phyloP scores from a whole-genome alignment of 208 protist species.

The Phytomonas francai region DNA sequence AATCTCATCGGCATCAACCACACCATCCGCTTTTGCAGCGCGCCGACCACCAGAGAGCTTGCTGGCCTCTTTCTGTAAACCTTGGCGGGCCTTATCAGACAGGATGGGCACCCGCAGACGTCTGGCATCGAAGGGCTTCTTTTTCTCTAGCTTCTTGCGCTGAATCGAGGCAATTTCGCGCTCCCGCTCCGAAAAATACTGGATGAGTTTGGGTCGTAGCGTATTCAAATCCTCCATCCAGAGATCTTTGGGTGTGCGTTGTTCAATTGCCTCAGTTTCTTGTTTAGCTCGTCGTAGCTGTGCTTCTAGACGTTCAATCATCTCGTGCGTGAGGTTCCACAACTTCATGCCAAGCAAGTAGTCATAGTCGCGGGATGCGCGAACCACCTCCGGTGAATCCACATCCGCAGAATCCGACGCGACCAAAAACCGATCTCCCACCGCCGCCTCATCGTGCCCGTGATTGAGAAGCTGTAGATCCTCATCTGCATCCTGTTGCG shows the following conservation, averaged over 20 bases:
- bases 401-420: conserved; percentile 18
- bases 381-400: conserved; percentile 49
- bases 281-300: conserved; percentile 68
- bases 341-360: conserved; percentile 98
- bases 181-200: conserved; percentile 52
- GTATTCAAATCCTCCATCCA: conserved; percentile 85
- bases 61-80: conserved; percentile 49
- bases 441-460: conserved; percentile 18
- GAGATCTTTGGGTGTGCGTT: conserved; percentile 71
- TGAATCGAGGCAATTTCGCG: conserved; percentile 65
- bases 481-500: conserved; percentile 2
- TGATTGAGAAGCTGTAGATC: conserved; percentile 6
- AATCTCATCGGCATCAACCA: conserved; percentile 8
- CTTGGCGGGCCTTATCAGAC: conserved; percentile 71
- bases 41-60: conserved; percentile 6
- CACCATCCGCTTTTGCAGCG: conserved; percentile 1
- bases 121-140: conserved; percentile 55
- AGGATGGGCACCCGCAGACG: conserved; percentile 79
- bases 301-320: conserved; percentile 88
- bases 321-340: conserved; percentile 96
- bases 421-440: conserved; percentile 15
- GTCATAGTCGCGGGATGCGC: conserved; percentile 91
- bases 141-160: conserved; percentile 83
- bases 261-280: conserved; percentile 76
- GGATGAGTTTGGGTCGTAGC: conserved; percentile 51